A percentile compares a stretch with the other conserved stretches of the same genome.
Conservation (phyloP, 768 basidiomycete species). For the Panaeolus papilionaceus region DNA sequence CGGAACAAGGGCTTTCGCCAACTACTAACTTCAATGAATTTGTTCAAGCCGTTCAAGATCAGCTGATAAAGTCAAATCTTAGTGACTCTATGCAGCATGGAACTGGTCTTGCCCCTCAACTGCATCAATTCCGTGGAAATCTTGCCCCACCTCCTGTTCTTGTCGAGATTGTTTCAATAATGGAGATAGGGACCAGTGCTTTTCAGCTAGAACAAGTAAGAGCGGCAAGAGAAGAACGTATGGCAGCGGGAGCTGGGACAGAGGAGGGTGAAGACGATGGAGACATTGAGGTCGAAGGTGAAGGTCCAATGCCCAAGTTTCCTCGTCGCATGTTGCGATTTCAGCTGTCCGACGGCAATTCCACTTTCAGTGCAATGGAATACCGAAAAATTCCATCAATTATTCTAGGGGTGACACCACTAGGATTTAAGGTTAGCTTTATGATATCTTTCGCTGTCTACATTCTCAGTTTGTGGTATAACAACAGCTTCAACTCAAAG, state of each 20-base stretch:
- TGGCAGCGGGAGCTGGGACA: constrained; percentile 54
- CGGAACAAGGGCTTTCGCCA: constrained; percentile 54
- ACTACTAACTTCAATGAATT: constrained; percentile 56
- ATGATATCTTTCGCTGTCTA: neutral
- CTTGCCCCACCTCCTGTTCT: constrained; percentile 59
- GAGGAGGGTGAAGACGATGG: constrained; percentile 56
- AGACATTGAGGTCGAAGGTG: constrained; percentile 66
- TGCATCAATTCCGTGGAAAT: constrained; percentile 42
- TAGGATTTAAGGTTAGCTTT: constrained; percentile 79
- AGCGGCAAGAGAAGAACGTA: constrained; percentile 66
- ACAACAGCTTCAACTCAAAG: constrained; percentile 64
- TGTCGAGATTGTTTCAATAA: constrained; percentile 79
- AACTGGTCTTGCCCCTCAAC: constrained; percentile 66
- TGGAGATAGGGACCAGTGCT: constrained; percentile 86
- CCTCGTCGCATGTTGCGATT: constrained; percentile 81
- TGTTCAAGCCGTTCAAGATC: constrained; percentile 59
- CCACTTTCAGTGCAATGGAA: constrained; percentile 77
- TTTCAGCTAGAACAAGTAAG: constrained; percentile 77
- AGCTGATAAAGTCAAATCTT: constrained; percentile 77
- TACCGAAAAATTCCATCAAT: constrained; percentile 70
- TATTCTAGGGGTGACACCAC: constrained; percentile 73
- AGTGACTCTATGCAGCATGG: constrained; percentile 72
- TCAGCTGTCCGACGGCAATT: constrained; percentile 79
- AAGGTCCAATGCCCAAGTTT: constrained; percentile 83
- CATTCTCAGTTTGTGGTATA: constrained; percentile 34